Evolutionary conservation across 306 rosid species (phyloP).

Genomic region (Quercus wislizeni): DNA sequence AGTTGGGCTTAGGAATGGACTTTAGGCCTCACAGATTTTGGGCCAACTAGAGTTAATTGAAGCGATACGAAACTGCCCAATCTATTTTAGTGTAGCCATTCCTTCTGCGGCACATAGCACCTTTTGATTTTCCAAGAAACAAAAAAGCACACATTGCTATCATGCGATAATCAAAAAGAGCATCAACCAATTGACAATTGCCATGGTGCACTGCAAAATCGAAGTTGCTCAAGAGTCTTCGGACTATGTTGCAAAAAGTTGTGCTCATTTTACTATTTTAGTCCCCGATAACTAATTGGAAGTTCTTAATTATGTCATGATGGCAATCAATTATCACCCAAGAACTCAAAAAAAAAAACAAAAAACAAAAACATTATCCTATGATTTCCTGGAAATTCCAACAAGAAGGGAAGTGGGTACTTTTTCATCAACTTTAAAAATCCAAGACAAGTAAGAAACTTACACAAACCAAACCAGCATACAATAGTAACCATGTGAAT

Average conservation of each 20-base stretch:
- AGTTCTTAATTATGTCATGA: no score
- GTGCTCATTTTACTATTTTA: not conserved
- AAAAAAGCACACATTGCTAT: no score
- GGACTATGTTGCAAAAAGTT: no score
- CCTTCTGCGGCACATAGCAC: no score
- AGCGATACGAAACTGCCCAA: not conserved
- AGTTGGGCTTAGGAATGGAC: not conserved
- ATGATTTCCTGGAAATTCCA: not conserved
- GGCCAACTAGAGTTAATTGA: not conserved
- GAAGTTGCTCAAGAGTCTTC: no score
- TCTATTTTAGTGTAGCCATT: no score
- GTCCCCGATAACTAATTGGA: not conserved
- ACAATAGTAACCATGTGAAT: not conserved
- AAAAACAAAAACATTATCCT: not conserved
- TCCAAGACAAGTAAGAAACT: not conserved
- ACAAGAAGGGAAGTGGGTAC: not conserved
- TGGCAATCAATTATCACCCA: not conserved
- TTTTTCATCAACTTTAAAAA: not conserved
- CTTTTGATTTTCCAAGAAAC: no score
- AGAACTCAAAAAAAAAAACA: not conserved
- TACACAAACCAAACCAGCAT: not conserved
- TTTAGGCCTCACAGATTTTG: not conserved
- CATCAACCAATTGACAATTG: no score
- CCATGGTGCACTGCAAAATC: no score
- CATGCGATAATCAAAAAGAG: no score